Percentiles rank a stretch among this genome's conserved stretches.
phyloP scores from a whole-genome alignment of 2,329 filamentous ascomycete genomes.

The Pseudogymnoascus sp. region DNA sequence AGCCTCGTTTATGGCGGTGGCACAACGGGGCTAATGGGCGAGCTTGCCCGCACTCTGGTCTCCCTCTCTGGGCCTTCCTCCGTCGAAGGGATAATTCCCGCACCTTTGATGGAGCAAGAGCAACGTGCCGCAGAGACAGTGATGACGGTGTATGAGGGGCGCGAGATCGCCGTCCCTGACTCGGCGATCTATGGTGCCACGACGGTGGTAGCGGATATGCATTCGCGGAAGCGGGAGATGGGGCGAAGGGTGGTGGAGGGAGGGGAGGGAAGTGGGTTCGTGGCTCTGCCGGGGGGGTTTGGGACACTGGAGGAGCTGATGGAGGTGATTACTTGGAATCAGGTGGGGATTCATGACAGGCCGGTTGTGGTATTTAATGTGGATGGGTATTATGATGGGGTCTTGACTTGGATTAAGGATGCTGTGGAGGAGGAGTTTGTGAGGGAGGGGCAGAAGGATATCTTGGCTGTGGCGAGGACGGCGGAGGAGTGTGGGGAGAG shows the following conservation, averaged over 20 bases:
- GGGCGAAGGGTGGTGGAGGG: slow-evolving; percentile 62
- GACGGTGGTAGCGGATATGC: slow-evolving; percentile 87
- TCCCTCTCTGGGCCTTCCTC: slow-evolving; percentile 66
- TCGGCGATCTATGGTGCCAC: slow-evolving; percentile 59
- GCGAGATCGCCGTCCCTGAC: slow-evolving; percentile 37
- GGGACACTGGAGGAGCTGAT: slow-evolving; percentile 92
- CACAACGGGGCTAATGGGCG: slow-evolving; percentile 90
- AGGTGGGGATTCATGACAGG: slow-evolving; percentile 75
- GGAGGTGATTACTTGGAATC: slow-evolving; percentile 83
- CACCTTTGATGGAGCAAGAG: slow-evolving; percentile 56
- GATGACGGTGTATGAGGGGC: slow-evolving; percentile 19
- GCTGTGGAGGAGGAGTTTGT: slow-evolving; percentile 71
- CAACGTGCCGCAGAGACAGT: slow-evolving; percentile 50
- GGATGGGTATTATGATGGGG: slow-evolving; percentile 79
- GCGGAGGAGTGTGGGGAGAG: slow-evolving; percentile 62
- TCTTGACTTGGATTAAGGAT: slow-evolving; percentile 70
- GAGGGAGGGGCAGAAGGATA: slow-evolving; percentile 57
- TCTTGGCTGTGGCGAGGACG: slow-evolving; percentile 66
- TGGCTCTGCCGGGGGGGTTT: slow-evolving; percentile 78
- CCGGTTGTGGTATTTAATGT: slow-evolving; percentile 77
- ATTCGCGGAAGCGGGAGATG: slow-evolving; percentile 88
- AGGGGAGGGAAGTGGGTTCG: slow-evolving; percentile 74
- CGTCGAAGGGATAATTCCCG: slow-evolving; percentile 86
- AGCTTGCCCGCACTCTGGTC: slow-evolving; percentile 75
- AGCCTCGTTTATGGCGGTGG: slow-evolving; percentile 57